Evolutionary conservation across 352 stramenopile genomes (phyloP), one percentile per base, ranked within the genome.

Genomic region (Elongisporangium prolatum): DNA sequence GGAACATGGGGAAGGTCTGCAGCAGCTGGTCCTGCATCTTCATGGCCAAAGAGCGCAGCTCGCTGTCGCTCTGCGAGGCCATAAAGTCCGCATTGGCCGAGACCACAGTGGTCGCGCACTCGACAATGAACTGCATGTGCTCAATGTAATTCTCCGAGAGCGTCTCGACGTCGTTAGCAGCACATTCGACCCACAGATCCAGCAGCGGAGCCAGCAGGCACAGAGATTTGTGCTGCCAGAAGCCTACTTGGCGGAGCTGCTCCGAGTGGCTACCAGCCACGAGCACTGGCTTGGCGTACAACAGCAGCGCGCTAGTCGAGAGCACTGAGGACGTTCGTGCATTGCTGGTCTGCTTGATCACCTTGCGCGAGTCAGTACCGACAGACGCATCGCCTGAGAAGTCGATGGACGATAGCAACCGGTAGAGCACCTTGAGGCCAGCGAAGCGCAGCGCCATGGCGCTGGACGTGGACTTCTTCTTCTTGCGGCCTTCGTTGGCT

Each of bases 71-170:
- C 17, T 55, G 34, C 18, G 69, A 64, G 8, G 51, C 52, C 22
- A 74, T 65, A 21, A 62, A 54, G 10, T 74, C 66, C 9, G 64
- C 38, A 38, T 88, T 91, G 16, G 72, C 80, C 5, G 64, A 58
- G 21, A 92, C 48, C 16, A 92, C 83, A 44, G 83, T 67, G 2
- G 78, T 82, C 9, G 68, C 55, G 56, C 78, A 84, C 68, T 92
- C 80, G n/a, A 91, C 74, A 57, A 92, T 83, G 51, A 82, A 81
- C 60, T 86, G 75, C 70, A 94, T 81, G 67, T 90, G 79, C 62
- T 89, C 76, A 13, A 91, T 53, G 48, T 83, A 80, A 10, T 79
- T 67, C n/a, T 90, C 76, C 14, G 74, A 75, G 1, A 91, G 68
- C 11, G 71, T 65, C 24, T 92, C 82, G 38, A 80, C 52, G 18